Evolutionary conservation across 495 filamentous ascomycete species (phyloP), one percentile per base, ranked within the genome.

Genomic region (Cryomyces antarcticus): DNA sequence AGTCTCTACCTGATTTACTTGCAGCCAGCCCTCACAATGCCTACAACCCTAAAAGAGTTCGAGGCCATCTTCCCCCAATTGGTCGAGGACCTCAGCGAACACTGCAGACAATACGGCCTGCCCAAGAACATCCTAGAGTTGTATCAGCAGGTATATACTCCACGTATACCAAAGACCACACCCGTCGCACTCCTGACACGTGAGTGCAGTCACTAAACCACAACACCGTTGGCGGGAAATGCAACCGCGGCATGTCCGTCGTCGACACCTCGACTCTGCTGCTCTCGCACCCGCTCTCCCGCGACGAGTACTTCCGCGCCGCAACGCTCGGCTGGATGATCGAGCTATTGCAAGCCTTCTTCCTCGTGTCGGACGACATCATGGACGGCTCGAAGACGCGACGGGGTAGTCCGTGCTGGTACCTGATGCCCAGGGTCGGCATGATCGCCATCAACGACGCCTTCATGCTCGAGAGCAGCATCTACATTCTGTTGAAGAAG

Each of bases 381-480:
- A 97, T 97, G 89, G 89, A 97, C 67, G 58, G 69, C 53, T 87
- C 80, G 49, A 85, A 89, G 61, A 97, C 89, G 35, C 82, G 89
- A 34, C 83, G 89, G 48, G 84, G 86, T 43, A 72, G 76, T 61
- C 86, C 89, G 3, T 97, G 89, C 68, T 97, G 89, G 89, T 97
- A 93, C 66, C 75, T 74, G 39, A 72, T 83, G 41, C 75, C 82
- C 31, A 70, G 76, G 29, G 89, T 97, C 24, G 86, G 87, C 52
- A 80, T 84, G 73, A 69, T 94, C 52, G 92, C 89, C 54, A 94
- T 97, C 69, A 97, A 97, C 68, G 89, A 97, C 57, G 77, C 88
- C 49, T 93, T 97, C 72, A 75, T 96, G 72, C 80, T 97, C 51
- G 92, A 95, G 66, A 66, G 76, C 6, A 62, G 75, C 52, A 95